phyloP scores from a whole-genome alignment of 306 rosid species.

The Pterocarpus santalinus region DNA sequence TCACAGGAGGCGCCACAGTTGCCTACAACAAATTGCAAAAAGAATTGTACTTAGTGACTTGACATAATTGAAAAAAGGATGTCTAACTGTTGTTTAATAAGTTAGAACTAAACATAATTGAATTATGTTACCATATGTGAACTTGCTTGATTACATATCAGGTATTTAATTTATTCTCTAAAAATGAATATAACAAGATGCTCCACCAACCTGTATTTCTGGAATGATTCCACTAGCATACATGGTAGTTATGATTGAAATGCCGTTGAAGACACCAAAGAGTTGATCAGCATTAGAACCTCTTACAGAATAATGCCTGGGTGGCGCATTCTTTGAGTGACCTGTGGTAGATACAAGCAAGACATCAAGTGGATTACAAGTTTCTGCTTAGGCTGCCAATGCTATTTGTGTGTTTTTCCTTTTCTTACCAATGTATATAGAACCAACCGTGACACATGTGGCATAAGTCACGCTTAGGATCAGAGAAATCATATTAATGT shows the following conservation, averaged over 20 bases:
- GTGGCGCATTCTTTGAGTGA: constrained; percentile 63
- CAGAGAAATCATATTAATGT: constrained; percentile 75
- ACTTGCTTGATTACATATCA: constrained; percentile 19
- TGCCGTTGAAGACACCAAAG: constrained; percentile 71
- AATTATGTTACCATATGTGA: background rate
- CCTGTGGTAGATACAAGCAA: constrained; percentile 55
- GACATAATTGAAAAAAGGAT: background rate
- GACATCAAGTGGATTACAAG: constrained; percentile 37
- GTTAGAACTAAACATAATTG: constrained; percentile 6
- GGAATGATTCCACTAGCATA: constrained; percentile 87
- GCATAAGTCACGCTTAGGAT: constrained; percentile 64
- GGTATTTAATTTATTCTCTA: background rate
- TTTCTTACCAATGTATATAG: constrained; percentile 68
- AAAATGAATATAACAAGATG: constrained; percentile 33
- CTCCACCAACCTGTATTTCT: constrained; percentile 72
- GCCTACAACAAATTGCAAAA: constrained; percentile 59
- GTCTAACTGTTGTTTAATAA: constrained; percentile 26
- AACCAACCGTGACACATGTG: constrained; percentile 62
- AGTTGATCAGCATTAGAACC: constrained; percentile 52
- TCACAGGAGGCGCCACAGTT: constrained; percentile 80
- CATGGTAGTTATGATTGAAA: constrained; percentile 73
- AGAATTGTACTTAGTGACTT: constrained; percentile 21
- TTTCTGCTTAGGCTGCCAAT: constrained; percentile 40
- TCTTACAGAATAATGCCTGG: constrained; percentile 56
- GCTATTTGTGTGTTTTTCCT: background rate